These are phyloP conservation scores for Suillus cothurnatus DNA, from an alignment of 768 basidiomycete species.

Conservation along the genomic window DNA sequence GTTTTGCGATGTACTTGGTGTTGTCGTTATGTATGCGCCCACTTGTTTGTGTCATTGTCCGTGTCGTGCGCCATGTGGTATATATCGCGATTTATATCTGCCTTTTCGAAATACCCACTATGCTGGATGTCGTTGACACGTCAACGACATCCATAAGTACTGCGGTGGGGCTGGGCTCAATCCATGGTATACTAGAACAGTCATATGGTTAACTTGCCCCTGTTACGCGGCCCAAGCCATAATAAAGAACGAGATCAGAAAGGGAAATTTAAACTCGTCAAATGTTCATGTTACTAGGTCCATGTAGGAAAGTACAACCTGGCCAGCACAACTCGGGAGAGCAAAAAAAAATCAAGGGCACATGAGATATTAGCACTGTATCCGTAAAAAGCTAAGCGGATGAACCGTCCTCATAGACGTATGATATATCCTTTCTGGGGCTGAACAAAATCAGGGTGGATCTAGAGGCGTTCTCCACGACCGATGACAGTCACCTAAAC, in stretches of 20 bases:
- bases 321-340: neutral
- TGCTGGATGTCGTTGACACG: neutral
- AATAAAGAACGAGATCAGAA: neutral
- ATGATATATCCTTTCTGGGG: conserved; percentile 11
- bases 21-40: neutral
- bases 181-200: neutral
- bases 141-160: neutral
- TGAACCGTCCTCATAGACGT: conserved; percentile 8
- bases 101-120: neutral
- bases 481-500: conserved; percentile 61
- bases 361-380: neutral
- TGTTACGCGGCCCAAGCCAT: neutral
- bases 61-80: neutral
- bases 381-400: neutral
- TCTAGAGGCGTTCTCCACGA: conserved; percentile 47
- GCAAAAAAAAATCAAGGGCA: too few species aligned
- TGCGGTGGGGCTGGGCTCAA: neutral
- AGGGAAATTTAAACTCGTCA: neutral
- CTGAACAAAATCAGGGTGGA: conserved; percentile 3
- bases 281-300: neutral
- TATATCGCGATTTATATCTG: neutral
- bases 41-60: neutral
- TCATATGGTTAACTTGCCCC: neutral
- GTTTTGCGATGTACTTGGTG: neutral
- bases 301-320: neutral